Conservation (phyloP, 1,284 basidiomycete species). For the Earliella scabrosa region DNA sequence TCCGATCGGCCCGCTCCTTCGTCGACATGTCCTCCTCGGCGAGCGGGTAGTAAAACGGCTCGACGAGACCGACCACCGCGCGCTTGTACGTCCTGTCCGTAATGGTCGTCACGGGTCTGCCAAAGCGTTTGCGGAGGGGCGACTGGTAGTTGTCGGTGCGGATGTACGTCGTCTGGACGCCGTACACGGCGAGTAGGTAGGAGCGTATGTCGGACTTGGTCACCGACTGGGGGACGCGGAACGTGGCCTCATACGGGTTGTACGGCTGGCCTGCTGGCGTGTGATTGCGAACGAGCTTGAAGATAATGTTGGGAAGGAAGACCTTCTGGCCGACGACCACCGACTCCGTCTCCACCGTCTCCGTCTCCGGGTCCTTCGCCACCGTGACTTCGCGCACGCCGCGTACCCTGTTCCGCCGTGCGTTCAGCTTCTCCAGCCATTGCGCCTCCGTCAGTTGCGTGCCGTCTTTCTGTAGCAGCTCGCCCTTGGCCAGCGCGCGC, state of each 20-base stretch:
- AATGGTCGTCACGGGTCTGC: constrained; percentile 31
- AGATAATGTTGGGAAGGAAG: constrained; percentile 88
- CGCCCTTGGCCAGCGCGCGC: constrained; percentile 57
- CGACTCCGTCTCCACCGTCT: constrained; percentile 42
- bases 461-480: constrained; percentile 47
- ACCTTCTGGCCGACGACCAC: constrained; percentile 79
- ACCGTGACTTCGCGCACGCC: constrained; percentile 56
- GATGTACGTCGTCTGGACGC: constrained; percentile 89
- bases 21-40: constrained; percentile 76
- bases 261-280: constrained; percentile 81
- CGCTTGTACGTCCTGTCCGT: constrained; percentile 78
- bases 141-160: constrained; percentile 89
- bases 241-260: constrained; percentile 94
- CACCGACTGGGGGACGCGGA: constrained; percentile 84
- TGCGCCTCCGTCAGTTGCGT: constrained; percentile 49
- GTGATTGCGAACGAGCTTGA: constrained; percentile 85
- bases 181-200: constrained; percentile 85
- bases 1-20: constrained; percentile 54
- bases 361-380: constrained; percentile 33
- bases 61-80: constrained; percentile 84
- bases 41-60: constrained; percentile 91
- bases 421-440: constrained; percentile 61
- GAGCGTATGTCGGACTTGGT: constrained; percentile 93
- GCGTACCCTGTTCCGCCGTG: constrained; percentile 64
- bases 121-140: constrained; percentile 46